phyloP scores from a whole-genome alignment of 2,329 filamentous ascomycete species.

The Trichoderma sp. region DNA sequence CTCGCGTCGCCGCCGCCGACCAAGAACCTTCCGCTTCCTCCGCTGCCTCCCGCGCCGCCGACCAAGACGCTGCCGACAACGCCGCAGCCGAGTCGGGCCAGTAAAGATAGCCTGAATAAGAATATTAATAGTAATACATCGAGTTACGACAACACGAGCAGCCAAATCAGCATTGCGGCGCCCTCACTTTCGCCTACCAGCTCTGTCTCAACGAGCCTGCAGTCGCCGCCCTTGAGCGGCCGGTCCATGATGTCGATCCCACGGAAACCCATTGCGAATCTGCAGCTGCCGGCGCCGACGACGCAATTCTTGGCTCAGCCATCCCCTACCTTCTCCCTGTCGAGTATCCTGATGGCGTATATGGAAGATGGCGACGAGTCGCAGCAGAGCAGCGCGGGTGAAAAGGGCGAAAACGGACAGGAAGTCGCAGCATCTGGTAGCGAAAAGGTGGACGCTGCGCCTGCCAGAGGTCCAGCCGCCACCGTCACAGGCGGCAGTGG shows the following conservation, averaged over 20 bases:
- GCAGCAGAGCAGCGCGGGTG: slow-evolving; percentile 20
- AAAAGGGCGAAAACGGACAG: neutral
- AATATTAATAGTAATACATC: slow-evolving; percentile 17
- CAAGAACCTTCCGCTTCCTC: slow-evolving; percentile 8
- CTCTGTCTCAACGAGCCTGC: slow-evolving; percentile 5
- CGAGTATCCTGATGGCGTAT: slow-evolving; percentile 56
- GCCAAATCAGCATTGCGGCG: slow-evolving; percentile 17
- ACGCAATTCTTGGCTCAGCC: slow-evolving; percentile 27
- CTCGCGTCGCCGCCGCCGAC: slow-evolving; percentile 1
- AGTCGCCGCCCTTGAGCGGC: slow-evolving; percentile 2
- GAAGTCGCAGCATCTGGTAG: neutral
- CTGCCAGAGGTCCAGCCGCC: neutral
- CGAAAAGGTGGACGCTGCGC: slow-evolving; percentile 3
- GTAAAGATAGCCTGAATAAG: slow-evolving; percentile 25
- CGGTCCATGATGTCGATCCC: slow-evolving; percentile 35
- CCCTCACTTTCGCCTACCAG: slow-evolving; percentile 24
- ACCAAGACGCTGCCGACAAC: slow-evolving; percentile 14
- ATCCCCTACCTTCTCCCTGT: slow-evolving; percentile 50
- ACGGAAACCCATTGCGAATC: slow-evolving; percentile 34
- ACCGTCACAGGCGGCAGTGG: slow-evolving; percentile 11
- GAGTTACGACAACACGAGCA: neutral
- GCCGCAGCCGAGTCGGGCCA: neutral
- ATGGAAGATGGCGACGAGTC: slow-evolving; percentile 44
- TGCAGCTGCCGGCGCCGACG: slow-evolving; percentile 21
- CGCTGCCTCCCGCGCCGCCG: neutral